Conservation (phyloP, 2,329 filamentous ascomycete genomes). For the Boeremia lycopersici region DNA sequence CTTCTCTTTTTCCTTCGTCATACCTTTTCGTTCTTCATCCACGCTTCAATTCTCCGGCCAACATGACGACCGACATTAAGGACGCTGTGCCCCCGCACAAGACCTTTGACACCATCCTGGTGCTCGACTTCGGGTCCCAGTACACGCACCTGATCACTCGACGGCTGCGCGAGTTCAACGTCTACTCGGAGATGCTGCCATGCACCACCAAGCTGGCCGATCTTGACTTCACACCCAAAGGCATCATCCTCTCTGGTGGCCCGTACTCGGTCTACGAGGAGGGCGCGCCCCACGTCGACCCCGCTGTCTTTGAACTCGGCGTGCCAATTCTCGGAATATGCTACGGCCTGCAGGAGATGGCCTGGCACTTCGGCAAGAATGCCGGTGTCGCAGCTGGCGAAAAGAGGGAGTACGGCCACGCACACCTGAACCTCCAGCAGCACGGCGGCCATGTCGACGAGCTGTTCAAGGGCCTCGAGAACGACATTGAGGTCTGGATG, state of each 20-base stretch:
- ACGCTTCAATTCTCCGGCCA: constrained; percentile 24
- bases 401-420: constrained; percentile 74
- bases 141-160: constrained; percentile 77
- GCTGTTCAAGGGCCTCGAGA: constrained; percentile 77
- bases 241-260: constrained; percentile 78
- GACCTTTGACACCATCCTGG: constrained; percentile 70
- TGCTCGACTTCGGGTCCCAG: constrained; percentile 75
- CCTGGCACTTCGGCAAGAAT: constrained; percentile 70
- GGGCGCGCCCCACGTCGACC: constrained; percentile 79
- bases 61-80: constrained; percentile 48
- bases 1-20: not conserved
- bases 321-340: constrained; percentile 68
- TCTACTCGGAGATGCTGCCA: constrained; percentile 87
- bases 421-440: constrained; percentile 66
- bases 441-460: constrained; percentile 69
- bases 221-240: constrained; percentile 78
- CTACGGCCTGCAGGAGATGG: constrained; percentile 73
- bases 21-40: not conserved
- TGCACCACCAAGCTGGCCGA: constrained; percentile 83
- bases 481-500: constrained; percentile 80
- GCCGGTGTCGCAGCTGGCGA: constrained; percentile 66
- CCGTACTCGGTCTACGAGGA: constrained; percentile 82
- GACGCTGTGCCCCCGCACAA: constrained; percentile 55
- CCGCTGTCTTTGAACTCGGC: constrained; percentile 76
- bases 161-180: constrained; percentile 75